Base-by-base conservation (phyloP, 1,284 basidiomycete genomes). In the Phylloboletellus chloephorus region DNA sequence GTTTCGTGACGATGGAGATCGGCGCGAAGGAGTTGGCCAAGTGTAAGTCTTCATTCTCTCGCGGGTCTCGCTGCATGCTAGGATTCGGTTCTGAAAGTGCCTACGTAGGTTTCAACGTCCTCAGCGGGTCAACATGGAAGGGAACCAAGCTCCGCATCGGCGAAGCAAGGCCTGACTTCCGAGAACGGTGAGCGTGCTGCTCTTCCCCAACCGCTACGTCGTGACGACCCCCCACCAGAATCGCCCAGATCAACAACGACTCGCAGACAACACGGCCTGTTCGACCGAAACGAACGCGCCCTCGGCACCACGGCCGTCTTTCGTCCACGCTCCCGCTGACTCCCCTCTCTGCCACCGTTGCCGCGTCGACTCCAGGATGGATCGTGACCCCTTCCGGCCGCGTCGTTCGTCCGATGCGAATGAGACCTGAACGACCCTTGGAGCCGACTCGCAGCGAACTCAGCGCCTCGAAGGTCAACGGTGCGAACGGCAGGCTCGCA, bases 71-170 rank as follows among this genome's bases (percentile, higher is more conserved):
- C 30, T 13, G 28, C 6, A 29, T 16, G 3, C 28, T 15, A 15
- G n/a, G n/a, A n/a, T n/a, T n/a, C 25, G 13, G 7, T 26, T 35
- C 20, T 33, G 26, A 23, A 30, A 37, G 8, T 4, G 3, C n/a
- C 24, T 25, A 15, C 7, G 6, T 5, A 88, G 85, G 84, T 62
- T 67, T 87, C 59, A 88, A 79, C 53, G 55, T 78, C 4, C 68
- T 89, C 7, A 88, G 82, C 49, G 86, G 87, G 20, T 77, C 82
- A 7, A 85, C 76, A 2, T 89, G 84, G 82, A 89, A 88, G 62
- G 86, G 87, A 12, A 65, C 84, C n/a, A 86, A 82, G 51, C 63
- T 89, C 21, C 73, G 84, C n/a, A 72, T 89, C 24, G 85, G 85
- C 6, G 84, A 88, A 51, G 87, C 86, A 17, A 83, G 76, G 49